A percentile compares a stretch with the other conserved stretches of the same genome.
phyloP scores from a whole-genome alignment of 2,329 filamentous ascomycete genomes.

The Penicillium sclerotiorum region DNA sequence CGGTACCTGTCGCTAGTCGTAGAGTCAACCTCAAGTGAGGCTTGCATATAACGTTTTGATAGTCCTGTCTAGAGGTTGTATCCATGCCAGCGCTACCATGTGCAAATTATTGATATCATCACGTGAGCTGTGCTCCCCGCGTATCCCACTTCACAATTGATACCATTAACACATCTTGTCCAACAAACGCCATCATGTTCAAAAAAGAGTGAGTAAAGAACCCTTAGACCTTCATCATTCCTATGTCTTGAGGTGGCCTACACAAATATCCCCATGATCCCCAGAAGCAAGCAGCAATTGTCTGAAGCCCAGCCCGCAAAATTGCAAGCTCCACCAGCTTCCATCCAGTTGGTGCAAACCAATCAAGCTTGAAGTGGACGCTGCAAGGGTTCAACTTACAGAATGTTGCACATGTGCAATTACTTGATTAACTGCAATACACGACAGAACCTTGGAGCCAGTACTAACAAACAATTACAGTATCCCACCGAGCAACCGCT shows the following conservation, averaged over 20 bases:
- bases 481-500: constrained; percentile 76
- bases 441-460: neutral
- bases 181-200: constrained; percentile 67
- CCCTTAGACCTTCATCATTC: neutral
- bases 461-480: constrained; percentile 47
- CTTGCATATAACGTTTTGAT: no score
- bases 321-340: constrained; percentile 3
- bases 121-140: constrained; percentile 33
- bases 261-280: neutral
- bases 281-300: neutral
- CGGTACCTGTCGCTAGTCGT: no score
- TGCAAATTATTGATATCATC: constrained; percentile 2
- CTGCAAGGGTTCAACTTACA: no score
- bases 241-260: neutral
- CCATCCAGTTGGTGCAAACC: neutral
- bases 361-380: neutral
- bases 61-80: no score
- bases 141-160: constrained; percentile 27
- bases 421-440: no score
- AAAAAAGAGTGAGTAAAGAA: constrained; percentile 76
- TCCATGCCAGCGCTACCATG: no score
- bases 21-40: no score
- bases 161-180: constrained; percentile 29
- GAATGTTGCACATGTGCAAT: no score
- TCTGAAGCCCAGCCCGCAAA: neutral